Base-by-base conservation (phyloP, 805 yeast genomes). In the Wickerhamomyces queroliae region DNA sequence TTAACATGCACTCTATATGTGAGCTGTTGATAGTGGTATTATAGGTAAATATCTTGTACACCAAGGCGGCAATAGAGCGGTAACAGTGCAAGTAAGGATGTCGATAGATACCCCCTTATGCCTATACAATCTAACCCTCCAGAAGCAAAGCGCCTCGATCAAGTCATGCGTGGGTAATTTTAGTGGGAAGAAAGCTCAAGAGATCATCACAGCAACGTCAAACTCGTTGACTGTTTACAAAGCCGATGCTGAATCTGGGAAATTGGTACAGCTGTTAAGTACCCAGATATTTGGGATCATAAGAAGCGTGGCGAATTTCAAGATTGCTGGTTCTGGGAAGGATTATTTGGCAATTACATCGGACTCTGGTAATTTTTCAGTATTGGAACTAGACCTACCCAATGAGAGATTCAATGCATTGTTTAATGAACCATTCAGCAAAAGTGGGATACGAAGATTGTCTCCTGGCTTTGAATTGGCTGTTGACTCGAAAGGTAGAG, bases 391-490 rank as follows among this genome's bases (percentile, higher is more conserved):
- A 42, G 59, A 68, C 25, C 52, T 59, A 2, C 55, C 54, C 4
- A 52, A 64, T n/a, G 47, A 79, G 41, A 62, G 53, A 22, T 49
- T 65, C 17, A 61, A 71, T 23, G 67, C 82, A 8, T 39, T 72
- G 1, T 54, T 66, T 25, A 80, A 78, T 47, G 89, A 82, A 47
- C 83, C 95, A 0, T 78, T 74, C 47, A 73, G 79, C 33, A 84
- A 88, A 55, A 70, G 83, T 17, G 95, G 95, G 0, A 62, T 88
- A 16, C 67, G 95, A 39, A 66, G 95, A 47, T 59, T 80, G 0
- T 66, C 84, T 0, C 96, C 96, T 0, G 95, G 95, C 2, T 76
- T 78, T 33, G 79, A 78, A 44, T 52, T 88, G 11, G 74, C 79
- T 0, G 74, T 77, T 1, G 96, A 90, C 56, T 81, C 87, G 0